Evolutionary conservation across 257 asterid species (phyloP).

Genomic region (Thymus mandschuricus): DNA sequence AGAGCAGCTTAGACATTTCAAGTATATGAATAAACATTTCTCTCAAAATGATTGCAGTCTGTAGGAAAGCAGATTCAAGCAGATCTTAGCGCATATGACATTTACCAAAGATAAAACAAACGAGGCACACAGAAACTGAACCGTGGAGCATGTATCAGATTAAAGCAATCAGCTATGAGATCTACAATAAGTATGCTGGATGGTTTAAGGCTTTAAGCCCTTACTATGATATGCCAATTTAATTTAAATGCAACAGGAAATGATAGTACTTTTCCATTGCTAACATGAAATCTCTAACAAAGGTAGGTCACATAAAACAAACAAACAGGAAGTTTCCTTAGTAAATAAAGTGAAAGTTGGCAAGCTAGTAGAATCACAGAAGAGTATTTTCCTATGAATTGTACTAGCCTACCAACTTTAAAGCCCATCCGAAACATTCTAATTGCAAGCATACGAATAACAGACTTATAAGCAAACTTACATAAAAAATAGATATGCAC

Average conservation of each 20-base stretch:
- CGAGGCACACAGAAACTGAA: neutral
- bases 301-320: neutral
- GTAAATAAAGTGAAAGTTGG: neutral
- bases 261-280: neutral
- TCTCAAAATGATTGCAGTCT: neutral
- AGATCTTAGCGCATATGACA: neutral
- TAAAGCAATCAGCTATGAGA: neutral
- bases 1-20: constrained; percentile 27
- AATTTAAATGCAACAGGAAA: neutral
- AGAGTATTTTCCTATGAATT: too few relatives aligned
- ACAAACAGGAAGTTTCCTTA: neutral
- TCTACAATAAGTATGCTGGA: too few relatives aligned
- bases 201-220: too few relatives aligned
- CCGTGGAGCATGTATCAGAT: neutral
- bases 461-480: neutral
- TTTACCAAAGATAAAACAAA: neutral
- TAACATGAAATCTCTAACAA: neutral
- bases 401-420: too few relatives aligned
- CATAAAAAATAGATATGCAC: neutral
- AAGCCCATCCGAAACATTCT: constrained; percentile 1
- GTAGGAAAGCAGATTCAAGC: neutral
- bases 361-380: neutral
- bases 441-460: neutral
- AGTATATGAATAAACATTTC: neutral
- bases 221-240: neutral